phyloP scores from a whole-genome alignment of 805 yeast genomes.

The Teunomyces pallodes region DNA sequence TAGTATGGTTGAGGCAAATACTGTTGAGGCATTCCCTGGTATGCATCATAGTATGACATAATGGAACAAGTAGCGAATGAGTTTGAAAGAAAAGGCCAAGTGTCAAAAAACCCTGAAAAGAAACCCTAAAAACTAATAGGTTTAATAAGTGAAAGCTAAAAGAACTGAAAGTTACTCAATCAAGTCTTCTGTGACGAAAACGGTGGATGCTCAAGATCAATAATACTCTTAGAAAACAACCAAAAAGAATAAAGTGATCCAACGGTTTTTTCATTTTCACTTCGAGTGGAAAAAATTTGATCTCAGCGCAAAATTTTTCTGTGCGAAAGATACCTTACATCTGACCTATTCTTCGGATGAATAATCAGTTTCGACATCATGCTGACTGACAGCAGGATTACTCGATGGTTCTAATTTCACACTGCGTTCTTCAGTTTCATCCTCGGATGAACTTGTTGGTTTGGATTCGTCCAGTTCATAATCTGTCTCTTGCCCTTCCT shows the following conservation, averaged over 20 bases:
- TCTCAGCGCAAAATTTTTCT: constrained; percentile 4
- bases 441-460: not conserved
- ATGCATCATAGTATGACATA: constrained; percentile 44
- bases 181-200: not conserved
- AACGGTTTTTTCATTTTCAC: constrained; percentile 1
- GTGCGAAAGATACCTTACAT: not conserved
- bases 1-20: constrained; percentile 35
- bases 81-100: not conserved
- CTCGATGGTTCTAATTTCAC: not conserved
- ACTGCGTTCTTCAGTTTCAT: not conserved
- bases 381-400: not conserved
- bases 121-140: not conserved
- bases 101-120: constrained; percentile 2
- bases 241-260: constrained; percentile 1
- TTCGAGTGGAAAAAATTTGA: constrained; percentile 1
- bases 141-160: not conserved
- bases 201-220: not conserved
- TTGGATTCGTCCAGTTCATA: not conserved
- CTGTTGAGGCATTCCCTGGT: constrained; percentile 38
- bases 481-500: constrained; percentile 6
- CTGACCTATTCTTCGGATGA: constrained; percentile 1
- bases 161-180: constrained; percentile 1
- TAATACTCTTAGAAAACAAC: not conserved
- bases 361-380: constrained; percentile 6
- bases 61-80: not conserved